Conservation (phyloP, 2,329 filamentous ascomycete species). For the Orbilia brochopaga region DNA sequence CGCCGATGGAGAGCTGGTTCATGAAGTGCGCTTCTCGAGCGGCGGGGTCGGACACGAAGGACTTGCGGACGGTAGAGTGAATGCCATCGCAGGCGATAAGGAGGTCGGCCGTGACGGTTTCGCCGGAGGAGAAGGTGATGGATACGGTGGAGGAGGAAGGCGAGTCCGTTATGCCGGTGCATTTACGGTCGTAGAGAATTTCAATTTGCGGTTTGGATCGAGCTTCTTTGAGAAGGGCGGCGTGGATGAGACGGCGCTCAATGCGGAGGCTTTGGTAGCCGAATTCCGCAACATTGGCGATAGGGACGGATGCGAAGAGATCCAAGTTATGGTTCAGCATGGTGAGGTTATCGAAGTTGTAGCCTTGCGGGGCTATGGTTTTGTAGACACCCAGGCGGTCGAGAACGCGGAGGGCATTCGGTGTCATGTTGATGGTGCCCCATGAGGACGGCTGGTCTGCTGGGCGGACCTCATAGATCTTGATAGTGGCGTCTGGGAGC, state of each 20-base stretch:
- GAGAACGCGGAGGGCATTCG: slow-evolving; percentile 61
- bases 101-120: slow-evolving; percentile 53
- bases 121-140: slow-evolving; percentile 55
- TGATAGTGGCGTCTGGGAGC: slow-evolving; percentile 58
- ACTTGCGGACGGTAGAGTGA: slow-evolving; percentile 55
- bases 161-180: slow-evolving; percentile 18
- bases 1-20: slow-evolving; percentile 35
- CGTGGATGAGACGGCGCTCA: slow-evolving; percentile 54
- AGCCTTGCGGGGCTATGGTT: slow-evolving; percentile 60
- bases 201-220: slow-evolving; percentile 33
- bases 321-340: slow-evolving; percentile 58
- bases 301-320: slow-evolving; percentile 60
- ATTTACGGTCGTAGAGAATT: slow-evolving; percentile 52
- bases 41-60: slow-evolving; percentile 29
- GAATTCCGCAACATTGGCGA: slow-evolving; percentile 62
- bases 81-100: slow-evolving; percentile 57
- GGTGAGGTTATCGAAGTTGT: slow-evolving; percentile 63
- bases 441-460: slow-evolving; percentile 60
- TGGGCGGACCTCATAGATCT: slow-evolving; percentile 62
- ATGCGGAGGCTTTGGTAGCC: slow-evolving; percentile 60
- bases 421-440: slow-evolving; percentile 62
- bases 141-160: slow-evolving; percentile 38
- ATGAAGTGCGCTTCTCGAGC: slow-evolving; percentile 30
- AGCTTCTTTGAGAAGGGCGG: slow-evolving; percentile 52
- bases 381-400: slow-evolving; percentile 58